Conservation (phyloP, 2,329 filamentous ascomycete genomes). For the Neoarthrinium moseri region DNA sequence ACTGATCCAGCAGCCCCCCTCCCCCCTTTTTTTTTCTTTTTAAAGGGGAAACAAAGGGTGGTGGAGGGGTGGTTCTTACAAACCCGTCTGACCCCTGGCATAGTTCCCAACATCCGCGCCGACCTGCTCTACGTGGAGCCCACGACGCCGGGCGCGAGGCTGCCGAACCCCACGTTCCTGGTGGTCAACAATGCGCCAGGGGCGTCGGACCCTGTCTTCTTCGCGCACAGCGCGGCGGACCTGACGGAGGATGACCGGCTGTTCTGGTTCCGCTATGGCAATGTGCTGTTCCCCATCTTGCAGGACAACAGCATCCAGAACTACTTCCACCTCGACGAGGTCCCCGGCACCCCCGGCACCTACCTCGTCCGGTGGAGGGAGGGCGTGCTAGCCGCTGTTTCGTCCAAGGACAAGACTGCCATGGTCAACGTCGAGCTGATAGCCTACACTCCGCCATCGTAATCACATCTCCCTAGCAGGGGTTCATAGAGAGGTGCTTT, state of each 20-base stretch:
- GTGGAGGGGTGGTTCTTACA: not conserved
- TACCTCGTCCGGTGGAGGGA: conserved; percentile 10
- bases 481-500: no score
- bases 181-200: conserved; percentile 12
- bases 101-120: conserved; percentile 11
- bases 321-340: conserved; percentile 10
- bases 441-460: not conserved
- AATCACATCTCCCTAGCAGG: no score
- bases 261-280: conserved; percentile 13
- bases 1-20: not conserved
- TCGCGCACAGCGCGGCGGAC: conserved; percentile 13
- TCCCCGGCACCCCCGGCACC: not conserved
- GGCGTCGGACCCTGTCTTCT: conserved; percentile 11
- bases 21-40: not conserved
- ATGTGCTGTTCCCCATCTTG: conserved; percentile 7
- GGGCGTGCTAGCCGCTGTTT: no score
- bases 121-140: conserved; percentile 15
- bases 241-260: conserved; percentile 12
- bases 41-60: not conserved
- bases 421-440: not conserved
- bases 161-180: conserved; percentile 18
- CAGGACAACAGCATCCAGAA: conserved; percentile 1
- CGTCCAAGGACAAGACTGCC: no score
- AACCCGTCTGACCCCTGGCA: conserved; percentile 6
- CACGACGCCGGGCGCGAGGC: not conserved